A percentile compares a stretch with the other conserved stretches of the same genome.
These are phyloP conservation scores for Claviceps arundinis DNA, from an alignment of 2,329 filamentous ascomycete species.

Conservation along the genomic window DNA sequence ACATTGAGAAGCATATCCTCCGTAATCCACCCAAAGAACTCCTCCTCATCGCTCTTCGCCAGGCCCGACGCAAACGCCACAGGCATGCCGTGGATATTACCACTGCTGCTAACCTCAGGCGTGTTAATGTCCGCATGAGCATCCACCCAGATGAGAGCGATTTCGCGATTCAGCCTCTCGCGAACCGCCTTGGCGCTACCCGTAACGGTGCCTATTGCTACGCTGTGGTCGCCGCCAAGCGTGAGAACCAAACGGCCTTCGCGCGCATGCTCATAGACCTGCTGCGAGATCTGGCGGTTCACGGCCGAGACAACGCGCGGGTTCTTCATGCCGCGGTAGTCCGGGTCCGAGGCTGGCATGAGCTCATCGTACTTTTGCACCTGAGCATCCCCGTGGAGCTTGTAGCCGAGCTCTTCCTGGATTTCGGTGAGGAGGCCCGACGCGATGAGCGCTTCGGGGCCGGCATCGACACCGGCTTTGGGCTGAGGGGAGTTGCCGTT, in stretches of 20 bases:
- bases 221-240: constrained; percentile 88
- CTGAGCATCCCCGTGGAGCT: constrained; percentile 66
- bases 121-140: constrained; percentile 97
- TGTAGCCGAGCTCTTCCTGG: constrained; percentile 74
- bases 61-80: constrained; percentile 83
- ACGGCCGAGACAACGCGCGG: constrained; percentile 76
- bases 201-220: constrained; percentile 86
- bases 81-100: constrained; percentile 97
- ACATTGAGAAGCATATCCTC: constrained; percentile 56
- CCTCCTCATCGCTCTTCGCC: constrained; percentile 58
- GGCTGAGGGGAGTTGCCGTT: constrained; percentile 35
- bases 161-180: constrained; percentile 68
- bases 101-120: constrained; percentile 76
- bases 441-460: constrained; percentile 77
- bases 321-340: constrained; percentile 89
- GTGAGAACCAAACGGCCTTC: constrained; percentile 82
- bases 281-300: constrained; percentile 62
- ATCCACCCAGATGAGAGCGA: constrained; percentile 97
- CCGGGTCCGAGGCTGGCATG: constrained; percentile 58
- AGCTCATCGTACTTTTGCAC: constrained; percentile 75
- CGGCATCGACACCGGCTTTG: constrained; percentile 85
- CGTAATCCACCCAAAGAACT: constrained; percentile 82
- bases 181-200: constrained; percentile 77
- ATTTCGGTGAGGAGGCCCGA: constrained; percentile 77
- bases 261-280: constrained; percentile 78